A percentile compares a stretch with the other conserved stretches of the same genome.
phyloP scores from a whole-genome alignment of 108 stramenopile species.

The Skeletonema marinoi region DNA sequence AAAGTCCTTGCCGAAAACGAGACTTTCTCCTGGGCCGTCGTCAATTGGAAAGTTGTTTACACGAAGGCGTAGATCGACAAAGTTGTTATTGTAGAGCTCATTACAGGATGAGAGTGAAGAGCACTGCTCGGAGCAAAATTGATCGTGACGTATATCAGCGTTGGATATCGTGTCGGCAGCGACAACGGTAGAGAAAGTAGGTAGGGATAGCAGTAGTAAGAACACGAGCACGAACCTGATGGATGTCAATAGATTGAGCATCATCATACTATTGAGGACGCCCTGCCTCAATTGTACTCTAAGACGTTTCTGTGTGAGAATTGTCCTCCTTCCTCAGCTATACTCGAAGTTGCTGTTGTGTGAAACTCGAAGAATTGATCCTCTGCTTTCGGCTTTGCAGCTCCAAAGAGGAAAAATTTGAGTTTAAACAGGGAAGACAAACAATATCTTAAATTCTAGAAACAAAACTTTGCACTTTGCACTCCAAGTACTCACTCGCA shows the following conservation, averaged over 20 bases:
- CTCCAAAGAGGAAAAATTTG: too few species aligned
- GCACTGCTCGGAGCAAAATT: conserved; percentile 33
- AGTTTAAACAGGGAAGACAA: too few species aligned
- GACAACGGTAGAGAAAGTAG: not conserved
- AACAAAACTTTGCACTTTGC: too few species aligned
- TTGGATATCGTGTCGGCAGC: not conserved
- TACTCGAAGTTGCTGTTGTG: too few species aligned
- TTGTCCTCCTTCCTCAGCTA: too few species aligned
- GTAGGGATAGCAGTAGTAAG: not conserved
- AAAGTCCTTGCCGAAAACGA: conserved; percentile 53
- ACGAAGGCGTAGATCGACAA: conserved; percentile 44
- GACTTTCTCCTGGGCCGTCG: too few species aligned
- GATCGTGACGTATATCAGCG: conserved; percentile 8
- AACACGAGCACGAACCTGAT: not conserved
- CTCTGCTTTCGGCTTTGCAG: too few species aligned
- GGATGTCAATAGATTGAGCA: not conserved
- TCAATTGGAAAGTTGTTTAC: conserved; percentile 47
- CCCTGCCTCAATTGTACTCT: too few species aligned
- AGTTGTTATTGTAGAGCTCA: conserved; percentile 17
- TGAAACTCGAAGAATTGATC: too few species aligned
- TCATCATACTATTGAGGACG: not conserved
- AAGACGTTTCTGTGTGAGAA: too few species aligned
- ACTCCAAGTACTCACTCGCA: too few species aligned
- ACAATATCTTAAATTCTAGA: too few species aligned
- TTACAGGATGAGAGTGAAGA: conserved; percentile 25